These are phyloP conservation scores for Aspergillus sp. DNA, from an alignment of 2,329 filamentous ascomycete species.

Conservation along the genomic window DNA sequence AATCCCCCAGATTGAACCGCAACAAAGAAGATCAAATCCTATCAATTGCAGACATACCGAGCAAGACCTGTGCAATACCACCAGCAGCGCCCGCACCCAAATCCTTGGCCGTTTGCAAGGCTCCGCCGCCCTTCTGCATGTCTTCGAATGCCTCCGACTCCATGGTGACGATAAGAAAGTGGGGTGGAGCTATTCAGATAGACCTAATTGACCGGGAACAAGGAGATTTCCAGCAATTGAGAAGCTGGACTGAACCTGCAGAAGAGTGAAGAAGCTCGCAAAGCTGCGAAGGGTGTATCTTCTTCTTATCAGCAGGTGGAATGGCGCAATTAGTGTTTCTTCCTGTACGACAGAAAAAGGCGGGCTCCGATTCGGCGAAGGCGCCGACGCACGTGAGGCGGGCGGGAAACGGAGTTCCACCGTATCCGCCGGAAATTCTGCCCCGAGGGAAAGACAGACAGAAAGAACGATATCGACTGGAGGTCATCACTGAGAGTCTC, in stretches of 20 bases:
- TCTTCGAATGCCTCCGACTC: constrained; percentile 33
- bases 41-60: constrained; percentile 60
- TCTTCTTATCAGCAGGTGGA: constrained; percentile 2
- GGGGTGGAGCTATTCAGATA: not conserved
- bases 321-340: no score
- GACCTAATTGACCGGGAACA: no score
- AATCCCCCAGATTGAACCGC: not conserved
- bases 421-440: constrained; percentile 12
- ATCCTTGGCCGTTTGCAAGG: constrained; percentile 72
- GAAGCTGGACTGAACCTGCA: no score
- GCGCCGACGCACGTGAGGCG: constrained; percentile 28
- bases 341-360: constrained; percentile 4
- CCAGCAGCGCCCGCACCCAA: constrained; percentile 85
- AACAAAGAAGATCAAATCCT: constrained; percentile 3
- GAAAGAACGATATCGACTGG: not conserved
- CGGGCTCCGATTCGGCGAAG: constrained; percentile 25
- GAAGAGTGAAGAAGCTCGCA: constrained; percentile 1
- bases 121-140: constrained; percentile 33
- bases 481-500: constrained; percentile 6
- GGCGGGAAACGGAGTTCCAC: constrained; percentile 5
- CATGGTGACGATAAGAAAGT: constrained; percentile 15
- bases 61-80: constrained; percentile 86
- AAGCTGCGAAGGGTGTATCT: not conserved
- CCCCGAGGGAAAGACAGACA: constrained; percentile 6
- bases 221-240: no score